Base-by-base conservation (phyloP, 805 yeast species). In the Ogataea ramenticola region DNA sequence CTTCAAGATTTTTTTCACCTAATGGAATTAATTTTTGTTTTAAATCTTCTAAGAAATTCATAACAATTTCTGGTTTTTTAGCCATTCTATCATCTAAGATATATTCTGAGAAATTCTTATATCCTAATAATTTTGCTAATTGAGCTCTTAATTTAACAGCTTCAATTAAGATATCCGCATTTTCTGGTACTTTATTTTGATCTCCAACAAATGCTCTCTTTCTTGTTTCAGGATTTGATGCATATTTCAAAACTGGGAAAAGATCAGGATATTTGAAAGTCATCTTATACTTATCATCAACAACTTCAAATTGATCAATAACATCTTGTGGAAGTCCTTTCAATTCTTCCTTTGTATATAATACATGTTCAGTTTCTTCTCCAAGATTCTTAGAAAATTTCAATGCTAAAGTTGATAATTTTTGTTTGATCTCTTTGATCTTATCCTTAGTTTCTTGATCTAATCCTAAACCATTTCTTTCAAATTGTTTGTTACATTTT, bases 201-300 rank as follows among this genome's bases (percentile, higher is more conserved):
- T 81, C 82, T 26, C 82, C 88, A 38, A 75, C 54, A 52, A 71
- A 82, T 1, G 88, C 87, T 12, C 61, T 56, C 55, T 76, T 79
- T 65, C 96, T 76, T 2, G 93, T 84, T 19, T 73, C 74, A 36
- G 79, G 72, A 49, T 64, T 65, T 44, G 71, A 68, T 36, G 95
- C 90, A 60, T 79, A 79, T 58, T 84, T 83, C 61, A 85, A 62
- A n/a, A 83, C 82, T 2, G 95, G 95, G 48, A 82, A 67, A 40
- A 82, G 61, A 57, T 86, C 95, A 1, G 95, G 93, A 55, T 83
- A 84, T 61, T 87, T 86, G 67, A 77, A 85, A 2, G 93, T 82
- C 70, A 87, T 82, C 56, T 82, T 82, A 51, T 60, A 68, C 16
- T 64, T 70, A 20, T 68, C 76, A 19, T 66, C 72, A 31, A 68